Percentiles rank a stretch among this genome's conserved stretches.
These are phyloP conservation scores for Catharanthus roseus DNA, from an alignment of 257 asterid species.

Conservation along the genomic window DNA sequence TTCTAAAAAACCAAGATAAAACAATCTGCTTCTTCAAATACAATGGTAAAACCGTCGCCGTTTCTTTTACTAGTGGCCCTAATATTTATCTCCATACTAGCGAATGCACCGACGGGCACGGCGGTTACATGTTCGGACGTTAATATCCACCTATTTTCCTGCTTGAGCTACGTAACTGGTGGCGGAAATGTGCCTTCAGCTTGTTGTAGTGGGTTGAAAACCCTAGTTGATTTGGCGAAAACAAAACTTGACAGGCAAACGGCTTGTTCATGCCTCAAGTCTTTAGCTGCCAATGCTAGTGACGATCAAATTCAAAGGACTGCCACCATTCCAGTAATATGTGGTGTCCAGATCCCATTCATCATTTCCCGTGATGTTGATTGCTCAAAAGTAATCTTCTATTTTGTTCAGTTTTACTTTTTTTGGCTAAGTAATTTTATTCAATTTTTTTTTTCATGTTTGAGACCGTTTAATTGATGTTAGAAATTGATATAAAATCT, in stretches of 20 bases:
- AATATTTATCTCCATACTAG: background rate
- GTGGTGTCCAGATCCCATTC: constrained; percentile 2
- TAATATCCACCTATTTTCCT: constrained; percentile 1
- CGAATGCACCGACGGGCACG: background rate
- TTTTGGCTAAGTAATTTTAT: no score
- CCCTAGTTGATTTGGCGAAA: constrained; percentile 6
- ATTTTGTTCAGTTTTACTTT: no score
- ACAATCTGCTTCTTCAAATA: no score
- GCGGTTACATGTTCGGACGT: background rate
- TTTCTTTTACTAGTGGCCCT: background rate
- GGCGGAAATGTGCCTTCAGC: constrained; percentile 10
- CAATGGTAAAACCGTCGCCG: no score
- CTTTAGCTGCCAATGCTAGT: background rate
- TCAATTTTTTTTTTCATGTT: no score
- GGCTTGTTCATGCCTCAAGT: constrained; percentile 10
- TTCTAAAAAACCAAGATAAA: no score
- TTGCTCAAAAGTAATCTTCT: no score
- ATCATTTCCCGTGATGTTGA: constrained; percentile 9
- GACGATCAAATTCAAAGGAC: constrained; percentile 13
- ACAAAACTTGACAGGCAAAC: constrained; percentile 10
- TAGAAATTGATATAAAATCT: no score
- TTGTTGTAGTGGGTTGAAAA: constrained; percentile 13
- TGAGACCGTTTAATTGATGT: no score
- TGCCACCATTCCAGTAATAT: constrained; percentile 1
- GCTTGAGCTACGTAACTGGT: constrained; percentile 4